Evolutionary conservation across 495 filamentous ascomycete genomes (phyloP), one percentile per base, ranked within the genome.

Genomic region (Lepidopterella palustris): DNA sequence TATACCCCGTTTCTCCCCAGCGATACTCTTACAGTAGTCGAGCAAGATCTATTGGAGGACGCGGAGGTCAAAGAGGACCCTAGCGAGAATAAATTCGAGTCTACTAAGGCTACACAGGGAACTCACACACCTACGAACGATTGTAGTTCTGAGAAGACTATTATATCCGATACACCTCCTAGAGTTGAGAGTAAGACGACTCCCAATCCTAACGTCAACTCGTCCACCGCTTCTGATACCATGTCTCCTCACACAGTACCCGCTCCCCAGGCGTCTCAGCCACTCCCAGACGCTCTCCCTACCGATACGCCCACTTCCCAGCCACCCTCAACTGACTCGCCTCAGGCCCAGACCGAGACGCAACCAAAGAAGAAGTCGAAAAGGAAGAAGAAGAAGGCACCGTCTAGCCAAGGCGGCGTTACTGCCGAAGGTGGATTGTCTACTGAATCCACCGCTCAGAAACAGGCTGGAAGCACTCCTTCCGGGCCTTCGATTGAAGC

Each of bases 361-460:
- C 47, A 5, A 15, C 6, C 24, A 24, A 50, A 50, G 47, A 50
- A 50, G 47, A 50, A 50, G 20, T 6, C 47, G 6, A 50, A 50
- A 27, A 50, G 26, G 25, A 50, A 50, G 47, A 50, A 50, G 47
- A 50, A 50, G 13, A 50, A 50, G 47, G 10, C 47, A 13, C 5
- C 8, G 47, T 13, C 21, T 15, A 50, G 13, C 15, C 47, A 5
- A 24, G 25, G 20, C 18, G 21, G 21, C 15, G 5, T 13, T 8
- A 50, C 23, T 50, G 5, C 26, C 20, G 35, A 42, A 15, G 9
- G 13, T 42, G 18, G 10, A 2, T 2, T 18, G 18, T 15, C 35
- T 10, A 11, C 35, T 15, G 3, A 13, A 10, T 18, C 35, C 13
- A 50, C 18, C 26, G 6, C 47, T 8, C 20, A 50, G n/a, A n/a